These are phyloP conservation scores for Platismatia glauca DNA, from an alignment of 495 filamentous ascomycete species.

Conservation along the genomic window DNA sequence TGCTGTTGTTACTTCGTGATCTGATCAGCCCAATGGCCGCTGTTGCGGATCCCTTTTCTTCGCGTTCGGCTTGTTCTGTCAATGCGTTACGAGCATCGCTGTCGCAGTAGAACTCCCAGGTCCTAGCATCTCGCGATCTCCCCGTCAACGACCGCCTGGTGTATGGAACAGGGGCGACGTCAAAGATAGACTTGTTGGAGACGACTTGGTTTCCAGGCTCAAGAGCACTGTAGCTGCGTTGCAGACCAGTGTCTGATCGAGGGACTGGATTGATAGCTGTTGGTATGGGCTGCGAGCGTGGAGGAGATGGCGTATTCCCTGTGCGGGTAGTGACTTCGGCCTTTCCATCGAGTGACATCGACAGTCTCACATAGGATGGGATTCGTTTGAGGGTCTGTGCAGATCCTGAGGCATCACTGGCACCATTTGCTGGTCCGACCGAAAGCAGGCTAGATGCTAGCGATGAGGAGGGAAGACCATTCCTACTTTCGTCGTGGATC, in stretches of 20 bases:
- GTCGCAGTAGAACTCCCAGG: conserved; percentile 78
- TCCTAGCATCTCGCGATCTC: conserved; percentile 70
- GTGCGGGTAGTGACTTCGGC: conserved; percentile 65
- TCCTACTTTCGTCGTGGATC: conserved; percentile 13
- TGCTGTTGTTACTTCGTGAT: conserved; percentile 48
- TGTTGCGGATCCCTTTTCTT: conserved; percentile 60
- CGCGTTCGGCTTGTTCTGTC: conserved; percentile 60
- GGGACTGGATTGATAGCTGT: conserved; percentile 36
- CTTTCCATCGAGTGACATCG: conserved; percentile 72
- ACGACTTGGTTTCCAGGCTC: conserved; percentile 35
- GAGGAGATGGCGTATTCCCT: conserved; percentile 61
- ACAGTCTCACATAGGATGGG: conserved; percentile 51
- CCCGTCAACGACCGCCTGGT: conserved; percentile 38
- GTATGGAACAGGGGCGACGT: conserved; percentile 3
- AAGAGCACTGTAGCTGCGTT: conserved; percentile 52
- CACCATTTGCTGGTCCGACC: background rate
- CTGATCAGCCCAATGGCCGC: conserved; percentile 62
- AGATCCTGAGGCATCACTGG: conserved; percentile 12
- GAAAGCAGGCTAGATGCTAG: background rate
- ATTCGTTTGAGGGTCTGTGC: conserved; percentile 28
- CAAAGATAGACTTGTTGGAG: conserved; percentile 30
- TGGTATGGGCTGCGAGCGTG: conserved; percentile 32
- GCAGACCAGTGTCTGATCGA: conserved; percentile 46
- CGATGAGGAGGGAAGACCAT: background rate
- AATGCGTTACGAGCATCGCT: conserved; percentile 62